These are phyloP conservation scores for Acanthamoeba castellanii DNA, from an alignment of 208 protist genomes.

Conservation along the genomic window DNA sequence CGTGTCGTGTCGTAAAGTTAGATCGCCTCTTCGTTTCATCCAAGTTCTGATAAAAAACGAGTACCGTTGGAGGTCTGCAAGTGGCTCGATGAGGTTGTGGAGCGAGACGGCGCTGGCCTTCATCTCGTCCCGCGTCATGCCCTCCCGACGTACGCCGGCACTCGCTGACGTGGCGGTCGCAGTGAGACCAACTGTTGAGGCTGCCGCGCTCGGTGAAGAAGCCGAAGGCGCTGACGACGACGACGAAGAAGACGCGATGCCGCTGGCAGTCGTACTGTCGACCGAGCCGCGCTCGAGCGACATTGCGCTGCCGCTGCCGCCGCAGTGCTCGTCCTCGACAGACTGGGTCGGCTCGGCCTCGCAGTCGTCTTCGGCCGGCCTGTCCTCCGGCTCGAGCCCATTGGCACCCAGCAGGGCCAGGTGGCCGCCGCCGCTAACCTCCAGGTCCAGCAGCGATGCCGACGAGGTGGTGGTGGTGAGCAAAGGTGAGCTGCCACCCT, in stretches of 20 bases:
- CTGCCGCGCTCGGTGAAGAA: background rate
- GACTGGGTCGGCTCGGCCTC: slow-evolving; percentile 19
- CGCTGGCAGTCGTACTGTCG: background rate
- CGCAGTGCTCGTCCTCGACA: background rate
- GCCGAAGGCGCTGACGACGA: background rate
- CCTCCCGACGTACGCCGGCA: background rate
- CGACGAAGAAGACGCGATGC: background rate
- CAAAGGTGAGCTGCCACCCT: too few relatives aligned
- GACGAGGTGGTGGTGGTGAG: background rate
- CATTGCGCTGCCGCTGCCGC: background rate
- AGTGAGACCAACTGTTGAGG: too few relatives aligned
- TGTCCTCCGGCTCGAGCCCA: background rate
- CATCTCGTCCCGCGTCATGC: background rate
- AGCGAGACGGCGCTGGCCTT: background rate
- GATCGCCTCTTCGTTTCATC: too few relatives aligned
- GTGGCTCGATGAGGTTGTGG: background rate
- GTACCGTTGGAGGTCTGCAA: background rate
- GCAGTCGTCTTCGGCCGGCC: background rate
- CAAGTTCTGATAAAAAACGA: too few relatives aligned
- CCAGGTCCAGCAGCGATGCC: background rate
- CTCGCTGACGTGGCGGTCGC: background rate
- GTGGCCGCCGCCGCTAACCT: background rate
- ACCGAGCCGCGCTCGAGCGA: background rate
- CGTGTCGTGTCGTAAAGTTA: too few relatives aligned
- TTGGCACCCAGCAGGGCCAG: background rate